Evolutionary conservation across 768 basidiomycete genomes (phyloP).

Genomic region (Termitomyces sp.): DNA sequence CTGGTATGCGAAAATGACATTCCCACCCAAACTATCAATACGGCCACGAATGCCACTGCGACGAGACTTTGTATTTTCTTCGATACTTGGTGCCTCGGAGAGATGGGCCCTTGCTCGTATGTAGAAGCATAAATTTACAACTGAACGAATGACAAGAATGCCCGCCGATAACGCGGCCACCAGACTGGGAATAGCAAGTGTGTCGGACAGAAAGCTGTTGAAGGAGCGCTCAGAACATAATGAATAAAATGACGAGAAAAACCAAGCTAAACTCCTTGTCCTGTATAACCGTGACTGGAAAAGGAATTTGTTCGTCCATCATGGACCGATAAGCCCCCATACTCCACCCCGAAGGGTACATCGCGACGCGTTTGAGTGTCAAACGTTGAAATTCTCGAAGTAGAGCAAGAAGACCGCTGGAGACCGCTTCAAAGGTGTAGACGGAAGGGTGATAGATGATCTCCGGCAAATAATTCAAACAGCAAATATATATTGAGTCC

Average conservation of each 20-base stretch:
- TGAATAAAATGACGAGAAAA: neutral
- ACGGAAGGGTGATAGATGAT: neutral
- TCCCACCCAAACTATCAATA: constrained; percentile 40
- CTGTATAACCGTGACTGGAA: neutral
- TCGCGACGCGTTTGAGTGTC: neutral
- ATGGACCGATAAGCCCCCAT: neutral
- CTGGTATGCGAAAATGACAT: constrained; percentile 43
- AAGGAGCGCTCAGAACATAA: neutral
- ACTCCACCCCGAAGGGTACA: constrained; percentile 2
- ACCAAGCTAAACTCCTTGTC: constrained; percentile 1
- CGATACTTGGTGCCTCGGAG: neutral
- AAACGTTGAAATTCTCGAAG: neutral
- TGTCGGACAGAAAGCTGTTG: constrained; percentile 4
- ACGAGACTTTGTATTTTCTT: neutral
- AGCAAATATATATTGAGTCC: neutral
- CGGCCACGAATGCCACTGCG: constrained; percentile 33
- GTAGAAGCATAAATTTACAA: constrained; percentile 5
- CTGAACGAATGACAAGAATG: constrained; percentile 11
- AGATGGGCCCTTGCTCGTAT: constrained; percentile 5
- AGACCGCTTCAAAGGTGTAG: no score
- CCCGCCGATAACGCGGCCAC: constrained; percentile 14
- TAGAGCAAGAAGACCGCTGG: neutral
- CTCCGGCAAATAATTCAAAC: neutral
- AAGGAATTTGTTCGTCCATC: neutral
- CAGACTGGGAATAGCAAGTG: constrained; percentile 15